These are phyloP conservation scores for Boletellus dicymbophilus DNA, from an alignment of 1,284 basidiomycete species.

Conservation along the genomic window DNA sequence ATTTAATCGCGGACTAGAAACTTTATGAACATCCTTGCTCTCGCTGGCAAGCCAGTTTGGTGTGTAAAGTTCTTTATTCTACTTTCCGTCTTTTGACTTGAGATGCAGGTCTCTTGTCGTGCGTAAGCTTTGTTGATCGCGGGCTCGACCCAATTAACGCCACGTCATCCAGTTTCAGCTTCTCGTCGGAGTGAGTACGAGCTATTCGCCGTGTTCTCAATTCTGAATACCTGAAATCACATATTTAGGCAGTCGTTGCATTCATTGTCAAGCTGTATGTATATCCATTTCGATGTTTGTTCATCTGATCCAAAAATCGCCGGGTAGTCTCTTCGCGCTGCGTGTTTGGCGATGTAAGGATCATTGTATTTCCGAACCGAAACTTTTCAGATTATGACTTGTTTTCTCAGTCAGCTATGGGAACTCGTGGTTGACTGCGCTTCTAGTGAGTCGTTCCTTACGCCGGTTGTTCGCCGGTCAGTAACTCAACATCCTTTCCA, in stretches of 20 bases:
- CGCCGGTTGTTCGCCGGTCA: not conserved
- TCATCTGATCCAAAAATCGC: not conserved
- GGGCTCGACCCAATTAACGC: not conserved
- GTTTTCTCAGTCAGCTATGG: constrained; percentile 54
- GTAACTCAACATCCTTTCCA: constrained; percentile 24
- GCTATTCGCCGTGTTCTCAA: not conserved
- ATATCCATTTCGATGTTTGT: not conserved
- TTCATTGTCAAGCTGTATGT: constrained; percentile 62
- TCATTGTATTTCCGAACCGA: not conserved
- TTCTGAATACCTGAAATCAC: constrained; percentile 6
- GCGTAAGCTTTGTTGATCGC: constrained; percentile 4
- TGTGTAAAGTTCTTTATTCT: constrained; percentile 15
- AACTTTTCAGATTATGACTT: constrained; percentile 5
- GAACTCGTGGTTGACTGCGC: constrained; percentile 52
- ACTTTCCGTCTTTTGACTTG: constrained; percentile 6
- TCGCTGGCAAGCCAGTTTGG: constrained; percentile 51
- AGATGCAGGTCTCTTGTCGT: constrained; percentile 26
- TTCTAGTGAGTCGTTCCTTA: constrained; percentile 48
- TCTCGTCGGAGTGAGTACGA: constrained; percentile 50
- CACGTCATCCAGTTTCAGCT: constrained; percentile 50
- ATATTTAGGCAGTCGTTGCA: constrained; percentile 53
- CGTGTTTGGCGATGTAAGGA: constrained; percentile 71
- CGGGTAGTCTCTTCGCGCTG: constrained; percentile 55
- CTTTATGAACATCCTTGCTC: constrained; percentile 42
- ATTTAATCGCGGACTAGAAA: constrained; percentile 40